Evolutionary conservation across 768 basidiomycete species (phyloP), one percentile per base, ranked within the genome.

Genomic region (Agaricus blazei): DNA sequence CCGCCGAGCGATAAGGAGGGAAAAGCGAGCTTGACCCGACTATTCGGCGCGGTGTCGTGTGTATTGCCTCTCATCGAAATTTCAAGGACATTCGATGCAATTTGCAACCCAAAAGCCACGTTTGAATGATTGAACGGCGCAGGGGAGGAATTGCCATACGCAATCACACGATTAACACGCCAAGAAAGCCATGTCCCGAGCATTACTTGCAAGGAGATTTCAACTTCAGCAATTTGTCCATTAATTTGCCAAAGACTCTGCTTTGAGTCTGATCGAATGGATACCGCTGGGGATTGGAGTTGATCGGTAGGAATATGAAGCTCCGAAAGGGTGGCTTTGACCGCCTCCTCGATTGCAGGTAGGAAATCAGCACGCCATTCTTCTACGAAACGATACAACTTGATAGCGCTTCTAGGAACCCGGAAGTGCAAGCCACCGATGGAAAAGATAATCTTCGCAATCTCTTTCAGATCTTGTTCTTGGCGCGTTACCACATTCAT

Each of bases 161-260:
- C 68, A 7, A 81, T 67, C 0, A 73, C 76, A 49, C 83, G 71
- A 53, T 78, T 72, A 23, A 83, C 69, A 54, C 84, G 80, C 88
- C 85, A 91, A 7, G 87, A 84, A 31, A 93, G 68, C 90, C 90
- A 93, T 1, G 90, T 93, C 19, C 89, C 90, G 58, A 85, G 88
- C 87, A 93, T 90, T 40, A 93, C 84, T 62, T 92, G 90, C 5
- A 93, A 76, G 3, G 82, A 80, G 8, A 90, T 72, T 26, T 79
- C 78, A 24, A 84, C 64, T 23, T 77, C 77, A 4, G 67, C 63
- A 8, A 90, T 54, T 27, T 75, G 73, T 4, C 78, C 74, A 58
- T 87, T 80, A 14, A 88, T 55, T 44, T 85, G 79, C 31, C 82
- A 59, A 7, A 68, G 65, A 51, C 68, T 65, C 29, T 48, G 62